A percentile compares a stretch with the other conserved stretches of the same genome.
phyloP scores from a whole-genome alignment of 2,329 filamentous ascomycete species.

The Pleomassaria siparia region DNA sequence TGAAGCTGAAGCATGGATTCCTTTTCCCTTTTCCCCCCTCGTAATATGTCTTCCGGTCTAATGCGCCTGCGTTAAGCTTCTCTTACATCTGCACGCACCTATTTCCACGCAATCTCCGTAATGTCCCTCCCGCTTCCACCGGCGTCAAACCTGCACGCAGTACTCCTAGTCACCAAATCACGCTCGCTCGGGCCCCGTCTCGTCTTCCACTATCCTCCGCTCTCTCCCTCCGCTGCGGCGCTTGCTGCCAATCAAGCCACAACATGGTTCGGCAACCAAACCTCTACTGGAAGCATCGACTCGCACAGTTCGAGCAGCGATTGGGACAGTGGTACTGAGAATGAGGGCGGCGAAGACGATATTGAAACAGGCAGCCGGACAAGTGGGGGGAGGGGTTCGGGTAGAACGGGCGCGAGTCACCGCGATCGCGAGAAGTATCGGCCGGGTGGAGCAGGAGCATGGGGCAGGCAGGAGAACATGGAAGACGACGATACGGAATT shows the following conservation, averaged over 20 bases:
- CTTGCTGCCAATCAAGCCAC: conserved; percentile 36
- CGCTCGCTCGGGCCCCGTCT: conserved; percentile 43
- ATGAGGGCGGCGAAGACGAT: conserved; percentile 37
- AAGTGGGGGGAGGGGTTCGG: conserved; percentile 35
- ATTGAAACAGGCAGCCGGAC: conserved; percentile 38
- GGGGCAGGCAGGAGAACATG: conserved; percentile 39
- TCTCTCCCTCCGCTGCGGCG: conserved; percentile 40
- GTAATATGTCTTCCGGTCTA: too few species aligned
- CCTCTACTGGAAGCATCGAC: conserved; percentile 38
- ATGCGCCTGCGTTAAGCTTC: too few species aligned
- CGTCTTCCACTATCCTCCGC: conserved; percentile 46
- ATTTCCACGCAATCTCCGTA: not conserved
- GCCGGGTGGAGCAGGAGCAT: conserved; percentile 27
- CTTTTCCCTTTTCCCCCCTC: too few species aligned
- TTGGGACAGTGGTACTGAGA: conserved; percentile 41
- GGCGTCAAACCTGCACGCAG: conserved; percentile 42
- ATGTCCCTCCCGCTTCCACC: conserved; percentile 39
- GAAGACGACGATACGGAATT: conserved; percentile 38
- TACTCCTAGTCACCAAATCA: conserved; percentile 44
- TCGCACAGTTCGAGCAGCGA: conserved; percentile 38
- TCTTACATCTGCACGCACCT: not conserved
- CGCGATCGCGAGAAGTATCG: conserved; percentile 28
- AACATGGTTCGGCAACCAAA: conserved; percentile 41
- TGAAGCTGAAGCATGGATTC: too few species aligned
- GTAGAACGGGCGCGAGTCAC: conserved; percentile 27